Evolutionary conservation across 2,329 filamentous ascomycete genomes (phyloP).

Genomic region (Epichloe uncinata): DNA sequence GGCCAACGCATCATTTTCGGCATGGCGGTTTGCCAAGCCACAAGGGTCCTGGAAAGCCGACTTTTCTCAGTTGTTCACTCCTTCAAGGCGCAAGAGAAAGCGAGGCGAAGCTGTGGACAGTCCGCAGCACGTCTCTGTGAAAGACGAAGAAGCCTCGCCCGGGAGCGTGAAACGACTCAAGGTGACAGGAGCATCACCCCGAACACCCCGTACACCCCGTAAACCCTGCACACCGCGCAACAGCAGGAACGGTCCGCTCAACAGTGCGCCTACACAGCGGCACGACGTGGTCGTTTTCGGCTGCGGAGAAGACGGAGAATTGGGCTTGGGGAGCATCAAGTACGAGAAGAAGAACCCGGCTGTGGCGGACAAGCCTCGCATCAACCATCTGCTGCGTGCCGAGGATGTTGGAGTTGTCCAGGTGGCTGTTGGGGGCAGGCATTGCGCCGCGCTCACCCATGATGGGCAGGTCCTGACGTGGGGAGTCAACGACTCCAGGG

Average conservation of each 20-base stretch:
- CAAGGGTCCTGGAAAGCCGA: background rate
- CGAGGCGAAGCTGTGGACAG: background rate
- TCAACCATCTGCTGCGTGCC: constrained; percentile 42
- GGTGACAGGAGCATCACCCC: background rate
- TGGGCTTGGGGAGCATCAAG: constrained; percentile 7
- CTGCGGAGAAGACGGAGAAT: constrained; percentile 7
- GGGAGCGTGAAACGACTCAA: background rate
- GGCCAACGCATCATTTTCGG: background rate
- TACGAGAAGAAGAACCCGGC: constrained; percentile 1
- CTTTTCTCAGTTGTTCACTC: background rate
- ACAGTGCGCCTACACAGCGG: constrained; percentile 1
- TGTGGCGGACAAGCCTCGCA: constrained; percentile 3
- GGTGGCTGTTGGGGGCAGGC: constrained; percentile 50
- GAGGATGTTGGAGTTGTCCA: constrained; percentile 39
- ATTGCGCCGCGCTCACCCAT: constrained; percentile 46
- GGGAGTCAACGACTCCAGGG: constrained; percentile 55
- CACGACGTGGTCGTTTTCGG: constrained; percentile 8
- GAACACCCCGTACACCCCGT: too few relatives aligned
- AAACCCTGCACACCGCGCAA: background rate
- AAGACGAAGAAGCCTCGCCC: background rate
- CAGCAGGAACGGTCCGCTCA: background rate
- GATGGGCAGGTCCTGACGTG: constrained; percentile 51
- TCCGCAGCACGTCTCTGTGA: background rate
- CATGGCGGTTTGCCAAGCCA: background rate
- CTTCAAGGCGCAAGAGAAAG: constrained; percentile 1